phyloP scores from a whole-genome alignment of 2,329 filamentous ascomycete genomes.

The Alternaria hordeiaustralica region DNA sequence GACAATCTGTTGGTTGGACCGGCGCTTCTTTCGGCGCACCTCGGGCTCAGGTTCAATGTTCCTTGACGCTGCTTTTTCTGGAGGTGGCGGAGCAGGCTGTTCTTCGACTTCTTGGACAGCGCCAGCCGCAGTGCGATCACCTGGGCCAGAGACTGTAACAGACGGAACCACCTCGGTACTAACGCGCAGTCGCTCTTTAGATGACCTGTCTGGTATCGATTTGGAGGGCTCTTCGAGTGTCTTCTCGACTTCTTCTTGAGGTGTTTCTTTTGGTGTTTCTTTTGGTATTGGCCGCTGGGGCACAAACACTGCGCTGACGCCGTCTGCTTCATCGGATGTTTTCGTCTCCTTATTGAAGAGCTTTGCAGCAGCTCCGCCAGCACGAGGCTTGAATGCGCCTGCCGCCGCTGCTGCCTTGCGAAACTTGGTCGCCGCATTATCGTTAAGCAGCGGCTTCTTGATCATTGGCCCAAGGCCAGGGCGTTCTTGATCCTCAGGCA shows the following conservation, averaged over 20 bases:
- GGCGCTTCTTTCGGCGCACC: conserved; percentile 65
- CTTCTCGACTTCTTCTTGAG: conserved; percentile 35
- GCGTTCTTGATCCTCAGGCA: conserved; percentile 60
- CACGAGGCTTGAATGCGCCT: conserved; percentile 81
- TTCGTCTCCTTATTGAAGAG: conserved; percentile 67
- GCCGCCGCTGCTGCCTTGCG: conserved; percentile 78
- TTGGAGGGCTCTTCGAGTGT: conserved; percentile 33
- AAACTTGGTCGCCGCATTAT: conserved; percentile 76
- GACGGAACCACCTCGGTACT: conserved; percentile 43
- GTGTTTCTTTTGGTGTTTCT: conserved; percentile 27
- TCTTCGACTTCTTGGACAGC: conserved; percentile 29
- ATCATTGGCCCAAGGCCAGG: conserved; percentile 91
- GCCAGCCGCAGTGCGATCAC: conserved; percentile 25
- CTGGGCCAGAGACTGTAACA: conserved; percentile 45
- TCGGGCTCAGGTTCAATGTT: conserved; percentile 47
- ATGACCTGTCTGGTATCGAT: conserved; percentile 31
- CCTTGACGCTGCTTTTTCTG: conserved; percentile 30
- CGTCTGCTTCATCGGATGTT: conserved; percentile 75
- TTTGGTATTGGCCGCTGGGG: conserved; percentile 58
- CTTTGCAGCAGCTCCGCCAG: conserved; percentile 84
- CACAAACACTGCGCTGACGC: conserved; percentile 86
- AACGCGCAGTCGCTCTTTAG: conserved; percentile 38
- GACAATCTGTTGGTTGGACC: conserved; percentile 76
- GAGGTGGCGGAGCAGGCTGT: conserved; percentile 47
- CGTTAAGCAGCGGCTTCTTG: conserved; percentile 74